Evolutionary conservation across 345 rosid species (phyloP).

Genomic region (Gossypium raimondii): DNA sequence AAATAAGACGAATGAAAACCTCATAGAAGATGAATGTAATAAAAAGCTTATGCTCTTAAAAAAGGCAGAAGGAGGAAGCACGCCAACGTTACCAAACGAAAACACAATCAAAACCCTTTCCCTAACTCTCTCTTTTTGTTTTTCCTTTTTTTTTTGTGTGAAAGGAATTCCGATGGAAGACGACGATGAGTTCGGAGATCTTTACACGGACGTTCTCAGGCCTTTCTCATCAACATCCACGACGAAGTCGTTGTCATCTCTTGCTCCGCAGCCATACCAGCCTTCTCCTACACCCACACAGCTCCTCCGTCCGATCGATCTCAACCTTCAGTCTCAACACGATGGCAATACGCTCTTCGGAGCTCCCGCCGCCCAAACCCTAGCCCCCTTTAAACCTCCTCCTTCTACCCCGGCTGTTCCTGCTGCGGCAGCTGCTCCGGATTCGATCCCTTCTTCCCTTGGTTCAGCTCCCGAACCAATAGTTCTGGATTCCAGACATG

Average conservation of each 20-base stretch:
- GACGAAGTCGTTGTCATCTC: background rate
- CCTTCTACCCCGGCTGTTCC: background rate
- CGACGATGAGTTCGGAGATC: constrained; percentile 99
- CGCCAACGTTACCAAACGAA: background rate
- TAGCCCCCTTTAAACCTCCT: background rate
- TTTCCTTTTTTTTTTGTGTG: background rate
- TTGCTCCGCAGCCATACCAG: background rate
- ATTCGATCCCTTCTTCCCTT: constrained; percentile 4
- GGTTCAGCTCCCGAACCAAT: constrained; percentile 35
- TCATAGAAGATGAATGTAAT: background rate
- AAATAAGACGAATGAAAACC: background rate
- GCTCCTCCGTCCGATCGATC: constrained; percentile 49
- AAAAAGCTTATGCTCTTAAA: background rate
- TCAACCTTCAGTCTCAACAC: constrained; percentile 39
- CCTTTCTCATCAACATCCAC: constrained; percentile 36
- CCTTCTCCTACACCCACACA: constrained; percentile 2
- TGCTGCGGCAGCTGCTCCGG: background rate
- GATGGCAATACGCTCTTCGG: constrained; percentile 13
- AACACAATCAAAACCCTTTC: constrained; percentile 19
- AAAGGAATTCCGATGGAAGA: constrained; percentile 58
- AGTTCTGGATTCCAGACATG: constrained; percentile 35
- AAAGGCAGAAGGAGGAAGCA: background rate
- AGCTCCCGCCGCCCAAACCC: constrained; percentile 15
- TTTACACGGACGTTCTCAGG: constrained; percentile 74
- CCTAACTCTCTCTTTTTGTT: background rate